Percentiles rank a stretch among this genome's conserved stretches.
These are phyloP conservation scores for Monosporascus sp. DNA, from an alignment of 2,329 filamentous ascomycete genomes.

Conservation along the genomic window DNA sequence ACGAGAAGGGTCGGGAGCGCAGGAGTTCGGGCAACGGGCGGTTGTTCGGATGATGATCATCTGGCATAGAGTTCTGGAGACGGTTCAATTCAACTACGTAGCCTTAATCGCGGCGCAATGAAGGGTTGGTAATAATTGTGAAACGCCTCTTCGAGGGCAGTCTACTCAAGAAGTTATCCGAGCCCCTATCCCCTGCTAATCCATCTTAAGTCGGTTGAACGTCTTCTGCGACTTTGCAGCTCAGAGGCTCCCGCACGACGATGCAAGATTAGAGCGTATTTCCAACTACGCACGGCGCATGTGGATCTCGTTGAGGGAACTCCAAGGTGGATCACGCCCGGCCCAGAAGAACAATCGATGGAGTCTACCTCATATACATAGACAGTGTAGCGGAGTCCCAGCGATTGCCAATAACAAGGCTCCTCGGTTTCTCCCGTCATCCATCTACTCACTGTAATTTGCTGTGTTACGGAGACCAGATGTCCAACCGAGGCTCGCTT, in stretches of 20 bases:
- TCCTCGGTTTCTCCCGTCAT: too few species aligned
- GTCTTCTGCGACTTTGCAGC: not conserved
- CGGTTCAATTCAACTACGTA: too few species aligned
- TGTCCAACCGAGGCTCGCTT: too few species aligned
- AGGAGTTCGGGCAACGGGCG: slow-evolving; percentile 45
- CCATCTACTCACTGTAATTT: not conserved
- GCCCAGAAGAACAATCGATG: too few species aligned
- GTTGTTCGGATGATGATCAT: slow-evolving; percentile 18
- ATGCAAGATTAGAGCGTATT: not conserved
- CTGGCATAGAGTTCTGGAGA: not conserved
- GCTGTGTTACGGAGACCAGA: not conserved
- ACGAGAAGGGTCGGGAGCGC: slow-evolving; percentile 65
- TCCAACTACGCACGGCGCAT: too few species aligned
- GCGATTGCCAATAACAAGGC: too few species aligned
- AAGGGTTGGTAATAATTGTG: not conserved
- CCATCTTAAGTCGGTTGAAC: not conserved
- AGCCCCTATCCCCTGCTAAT: not conserved
- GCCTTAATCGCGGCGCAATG: too few species aligned
- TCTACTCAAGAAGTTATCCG: not conserved
- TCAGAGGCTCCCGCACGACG: not conserved
- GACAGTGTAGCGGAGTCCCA: too few species aligned
- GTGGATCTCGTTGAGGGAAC: too few species aligned
- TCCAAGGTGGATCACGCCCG: too few species aligned
- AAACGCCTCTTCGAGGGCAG: not conserved
- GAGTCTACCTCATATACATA: too few species aligned